Percentiles rank a stretch among this genome's conserved stretches.
phyloP scores from a whole-genome alignment of 805 yeast species.

The Torulaspora indica region DNA sequence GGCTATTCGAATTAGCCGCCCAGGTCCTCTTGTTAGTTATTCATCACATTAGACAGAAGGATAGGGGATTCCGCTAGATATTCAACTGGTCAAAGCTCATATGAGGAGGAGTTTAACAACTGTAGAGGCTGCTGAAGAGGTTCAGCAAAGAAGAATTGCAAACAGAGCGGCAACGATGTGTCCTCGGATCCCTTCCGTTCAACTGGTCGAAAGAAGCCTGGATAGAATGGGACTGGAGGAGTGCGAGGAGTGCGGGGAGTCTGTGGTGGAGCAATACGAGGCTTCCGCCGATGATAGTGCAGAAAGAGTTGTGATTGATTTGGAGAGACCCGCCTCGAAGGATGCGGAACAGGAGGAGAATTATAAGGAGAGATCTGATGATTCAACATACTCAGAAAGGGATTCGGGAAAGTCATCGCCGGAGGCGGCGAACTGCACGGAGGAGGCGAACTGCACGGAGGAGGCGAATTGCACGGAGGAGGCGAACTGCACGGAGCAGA shows the following conservation, averaged over 20 bases:
- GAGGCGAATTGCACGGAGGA: background rate
- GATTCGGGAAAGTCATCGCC: background rate
- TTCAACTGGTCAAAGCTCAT: background rate
- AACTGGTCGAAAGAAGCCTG: conserved; percentile 6
- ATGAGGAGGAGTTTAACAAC: conserved; percentile 12
- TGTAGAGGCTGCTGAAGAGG: background rate
- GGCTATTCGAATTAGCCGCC: conserved; percentile 3
- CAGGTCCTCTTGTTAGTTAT: background rate
- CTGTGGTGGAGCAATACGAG: background rate
- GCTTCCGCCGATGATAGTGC: background rate
- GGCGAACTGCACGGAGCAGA: background rate
- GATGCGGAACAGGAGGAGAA: background rate
- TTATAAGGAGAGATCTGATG: background rate
- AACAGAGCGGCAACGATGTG: conserved; percentile 9
- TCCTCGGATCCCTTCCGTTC: conserved; percentile 3
- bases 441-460: no score
- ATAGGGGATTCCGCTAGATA: background rate
- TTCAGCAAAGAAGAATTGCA: background rate
- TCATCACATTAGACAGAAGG: background rate
- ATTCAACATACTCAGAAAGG: background rate
- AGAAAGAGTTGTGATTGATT: background rate
- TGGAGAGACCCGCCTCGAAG: background rate
- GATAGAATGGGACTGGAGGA: conserved; percentile 3
- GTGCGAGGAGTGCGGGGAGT: background rate
- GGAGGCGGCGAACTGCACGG: no score